These are phyloP conservation scores for Lepidium africanum DNA, from an alignment of 345 rosid genomes.

Conservation along the genomic window DNA sequence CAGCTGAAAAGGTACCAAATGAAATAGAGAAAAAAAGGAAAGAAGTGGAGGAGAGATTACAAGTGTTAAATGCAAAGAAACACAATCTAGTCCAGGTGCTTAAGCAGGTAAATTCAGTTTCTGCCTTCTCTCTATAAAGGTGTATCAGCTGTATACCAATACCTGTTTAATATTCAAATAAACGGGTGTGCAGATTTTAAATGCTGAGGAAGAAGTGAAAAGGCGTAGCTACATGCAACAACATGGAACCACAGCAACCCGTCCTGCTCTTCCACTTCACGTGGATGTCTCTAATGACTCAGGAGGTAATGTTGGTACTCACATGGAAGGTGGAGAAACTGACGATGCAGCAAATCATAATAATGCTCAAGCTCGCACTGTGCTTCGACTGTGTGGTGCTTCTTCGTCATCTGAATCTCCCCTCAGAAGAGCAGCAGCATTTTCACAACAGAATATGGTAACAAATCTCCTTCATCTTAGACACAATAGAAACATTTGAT, in stretches of 20 bases:
- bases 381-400: conserved; percentile 63
- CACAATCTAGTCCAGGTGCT: conserved; percentile 82
- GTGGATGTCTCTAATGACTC: conserved; percentile 59
- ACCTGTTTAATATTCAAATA: not conserved
- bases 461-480: not conserved
- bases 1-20: conserved; percentile 26
- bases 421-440: conserved; percentile 54
- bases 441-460: conserved; percentile 57
- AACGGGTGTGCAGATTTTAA: conserved; percentile 48
- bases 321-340: conserved; percentile 65
- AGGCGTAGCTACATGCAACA: conserved; percentile 41
- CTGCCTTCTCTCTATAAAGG: not conserved
- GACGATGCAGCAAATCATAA: conserved; percentile 55
- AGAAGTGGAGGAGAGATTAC: conserved; percentile 66
- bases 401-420: conserved; percentile 90
- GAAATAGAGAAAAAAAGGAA: conserved; percentile 50
- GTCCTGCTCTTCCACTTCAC: conserved; percentile 59
- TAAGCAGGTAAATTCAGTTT: conserved; percentile 53
- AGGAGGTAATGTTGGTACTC: conserved; percentile 52
- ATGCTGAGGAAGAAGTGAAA: conserved; percentile 85
- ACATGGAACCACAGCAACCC: conserved; percentile 39
- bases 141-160: not conserved
- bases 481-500: not conserved
- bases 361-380: conserved; percentile 44
- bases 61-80: conserved; percentile 70